Percentiles rank a stretch among this genome's conserved stretches.
phyloP scores from a whole-genome alignment of 345 rosid genomes.

The Salix caprea region DNA sequence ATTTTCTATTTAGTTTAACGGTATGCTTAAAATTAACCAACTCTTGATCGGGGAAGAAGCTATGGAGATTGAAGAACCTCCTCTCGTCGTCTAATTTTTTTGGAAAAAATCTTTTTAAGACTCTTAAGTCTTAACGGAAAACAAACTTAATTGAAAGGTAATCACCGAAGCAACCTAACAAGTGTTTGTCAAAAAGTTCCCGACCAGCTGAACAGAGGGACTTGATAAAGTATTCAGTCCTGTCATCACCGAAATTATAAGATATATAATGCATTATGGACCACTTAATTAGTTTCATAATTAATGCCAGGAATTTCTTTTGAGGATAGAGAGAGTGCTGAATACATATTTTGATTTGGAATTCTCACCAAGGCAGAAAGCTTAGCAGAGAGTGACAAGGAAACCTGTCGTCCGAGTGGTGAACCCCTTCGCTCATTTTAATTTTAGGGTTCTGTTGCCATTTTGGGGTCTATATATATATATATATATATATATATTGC shows the following conservation, averaged over 20 bases:
- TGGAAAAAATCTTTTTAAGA: too few species aligned
- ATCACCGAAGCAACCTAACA: not conserved
- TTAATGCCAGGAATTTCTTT: not conserved
- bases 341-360: not conserved
- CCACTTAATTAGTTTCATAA: not conserved
- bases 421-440: too few species aligned
- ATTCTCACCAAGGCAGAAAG: not conserved
- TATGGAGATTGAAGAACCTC: not conserved
- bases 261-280: not conserved
- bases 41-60: not conserved
- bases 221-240: not conserved
- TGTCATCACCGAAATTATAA: not conserved
- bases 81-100: not conserved
- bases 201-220: slow-evolving; percentile 5
- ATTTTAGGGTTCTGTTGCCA: too few species aligned
- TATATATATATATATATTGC: too few species aligned
- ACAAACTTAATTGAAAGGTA: not conserved
- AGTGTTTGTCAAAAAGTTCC: not conserved
- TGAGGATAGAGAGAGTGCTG: too few species aligned
- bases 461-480: too few species aligned
- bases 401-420: not conserved
- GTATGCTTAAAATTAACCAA: too few species aligned
- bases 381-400: not conserved
- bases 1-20: too few species aligned
- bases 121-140: not conserved